These are phyloP conservation scores for Hymenoscyphus scutula DNA, from an alignment of 2,329 filamentous ascomycete species.

Conservation along the genomic window DNA sequence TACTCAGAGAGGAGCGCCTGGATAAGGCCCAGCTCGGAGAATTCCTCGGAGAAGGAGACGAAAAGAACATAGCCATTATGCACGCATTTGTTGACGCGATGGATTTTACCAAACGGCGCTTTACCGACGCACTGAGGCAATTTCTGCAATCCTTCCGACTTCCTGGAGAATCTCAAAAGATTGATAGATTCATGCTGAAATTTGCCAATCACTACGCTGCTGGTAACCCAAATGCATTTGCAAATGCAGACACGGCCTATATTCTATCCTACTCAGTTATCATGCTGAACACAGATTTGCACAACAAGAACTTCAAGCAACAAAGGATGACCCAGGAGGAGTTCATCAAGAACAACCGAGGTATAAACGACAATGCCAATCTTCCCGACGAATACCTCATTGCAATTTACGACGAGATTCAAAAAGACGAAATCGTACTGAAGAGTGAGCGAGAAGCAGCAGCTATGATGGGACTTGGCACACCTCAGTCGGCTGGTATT, in stretches of 20 bases:
- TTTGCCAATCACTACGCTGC: conserved; percentile 95
- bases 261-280: conserved; percentile 96
- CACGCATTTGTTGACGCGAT: conserved; percentile 95
- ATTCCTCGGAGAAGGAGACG: conserved; percentile 89
- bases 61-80: conserved; percentile 95
- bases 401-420: conserved; percentile 90
- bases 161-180: conserved; percentile 96
- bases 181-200: conserved; percentile 98
- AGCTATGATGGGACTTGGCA: conserved; percentile 66
- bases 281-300: conserved; percentile 91
- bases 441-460: conserved; percentile 89
- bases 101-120: conserved; percentile 88
- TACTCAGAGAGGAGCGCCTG: conserved; percentile 76
- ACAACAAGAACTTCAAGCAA: conserved; percentile 78
- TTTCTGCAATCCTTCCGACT: conserved; percentile 94
- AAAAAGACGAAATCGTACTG: conserved; percentile 86
- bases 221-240: conserved; percentile 95
- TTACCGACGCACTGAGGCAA: conserved; percentile 85
- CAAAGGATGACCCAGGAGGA: conserved; percentile 89
- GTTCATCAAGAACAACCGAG: conserved; percentile 98
- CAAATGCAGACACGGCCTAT: conserved; percentile 96
- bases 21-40: conserved; percentile 94
- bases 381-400: conserved; percentile 88
- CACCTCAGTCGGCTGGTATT: conserved; percentile 58
- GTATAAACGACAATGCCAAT: conserved; percentile 95